phyloP scores from a whole-genome alignment of 129 eudicot species.

The Flaveria sonorensis region DNA sequence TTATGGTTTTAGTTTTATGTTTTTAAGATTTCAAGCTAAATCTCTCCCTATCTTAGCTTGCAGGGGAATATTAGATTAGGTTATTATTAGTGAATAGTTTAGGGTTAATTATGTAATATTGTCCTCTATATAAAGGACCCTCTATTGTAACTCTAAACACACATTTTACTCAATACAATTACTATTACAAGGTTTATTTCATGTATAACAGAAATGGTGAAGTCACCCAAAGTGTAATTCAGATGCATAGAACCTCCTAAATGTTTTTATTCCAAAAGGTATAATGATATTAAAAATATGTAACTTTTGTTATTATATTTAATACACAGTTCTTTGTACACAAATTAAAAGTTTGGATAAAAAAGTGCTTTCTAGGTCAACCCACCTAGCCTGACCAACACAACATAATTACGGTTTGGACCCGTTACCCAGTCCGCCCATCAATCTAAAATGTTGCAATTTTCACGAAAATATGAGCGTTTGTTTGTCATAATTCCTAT shows the following conservation, averaged over 20 bases:
- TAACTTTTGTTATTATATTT: not conserved
- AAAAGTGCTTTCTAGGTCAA: not conserved
- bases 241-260: not conserved
- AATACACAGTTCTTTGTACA: not conserved
- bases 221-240: no score
- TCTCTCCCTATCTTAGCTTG: no score
- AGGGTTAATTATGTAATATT: no score
- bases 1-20: no score
- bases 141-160: no score
- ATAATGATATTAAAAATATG: not conserved
- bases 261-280: not conserved
- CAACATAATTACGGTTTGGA: not conserved
- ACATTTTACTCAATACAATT: no score
- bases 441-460: conserved; percentile 24
- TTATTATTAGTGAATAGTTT: no score
- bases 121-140: no score
- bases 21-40: no score
- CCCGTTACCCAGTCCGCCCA: not conserved
- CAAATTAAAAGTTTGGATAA: not conserved
- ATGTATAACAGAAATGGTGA: not conserved
- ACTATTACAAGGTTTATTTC: no score
- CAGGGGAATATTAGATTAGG: no score
- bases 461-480: conserved; percentile 13
- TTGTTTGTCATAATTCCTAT: not conserved
- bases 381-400: not conserved